These are phyloP conservation scores for Ramalina intermedia DNA, from an alignment of 495 filamentous ascomycete genomes.

Conservation along the genomic window DNA sequence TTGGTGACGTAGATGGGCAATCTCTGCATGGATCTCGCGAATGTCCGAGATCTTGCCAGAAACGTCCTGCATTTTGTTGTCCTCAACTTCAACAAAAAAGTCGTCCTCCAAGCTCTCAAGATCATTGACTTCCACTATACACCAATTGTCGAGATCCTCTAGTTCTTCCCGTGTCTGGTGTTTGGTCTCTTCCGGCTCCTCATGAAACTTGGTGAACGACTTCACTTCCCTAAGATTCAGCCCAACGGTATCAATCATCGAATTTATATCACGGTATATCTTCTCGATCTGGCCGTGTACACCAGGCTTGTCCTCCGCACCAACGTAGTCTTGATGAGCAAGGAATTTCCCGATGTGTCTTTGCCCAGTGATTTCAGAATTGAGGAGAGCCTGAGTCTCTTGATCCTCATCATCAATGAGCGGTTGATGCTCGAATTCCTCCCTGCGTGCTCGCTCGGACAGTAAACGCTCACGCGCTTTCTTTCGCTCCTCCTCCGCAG, in stretches of 20 bases:
- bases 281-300: conserved; percentile 69
- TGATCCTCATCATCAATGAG: conserved; percentile 50
- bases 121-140: conserved; percentile 52
- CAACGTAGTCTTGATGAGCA: conserved; percentile 53
- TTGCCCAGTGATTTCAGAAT: conserved; percentile 35
- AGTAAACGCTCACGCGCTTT: conserved; percentile 24
- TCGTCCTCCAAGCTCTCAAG: conserved; percentile 41
- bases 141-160: conserved; percentile 49
- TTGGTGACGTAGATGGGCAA: conserved; percentile 51
- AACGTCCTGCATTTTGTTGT: conserved; percentile 48
- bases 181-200: conserved; percentile 30
- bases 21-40: conserved; percentile 46
- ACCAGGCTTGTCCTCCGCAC: conserved; percentile 41
- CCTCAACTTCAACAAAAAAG: conserved; percentile 41
- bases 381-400: conserved; percentile 41
- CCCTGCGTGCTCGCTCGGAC: conserved; percentile 17
- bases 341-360: conserved; percentile 47
- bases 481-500: conserved; percentile 22
- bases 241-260: conserved; percentile 87
- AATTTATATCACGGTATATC: conserved; percentile 84
- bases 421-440: conserved; percentile 21
- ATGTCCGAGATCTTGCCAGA: conserved; percentile 47
- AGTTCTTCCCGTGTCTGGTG: conserved; percentile 43
- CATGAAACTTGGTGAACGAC: conserved; percentile 55
- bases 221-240: conserved; percentile 67